Base-by-base conservation (phyloP, 768 basidiomycete genomes). In the Galerina sulciceps region DNA sequence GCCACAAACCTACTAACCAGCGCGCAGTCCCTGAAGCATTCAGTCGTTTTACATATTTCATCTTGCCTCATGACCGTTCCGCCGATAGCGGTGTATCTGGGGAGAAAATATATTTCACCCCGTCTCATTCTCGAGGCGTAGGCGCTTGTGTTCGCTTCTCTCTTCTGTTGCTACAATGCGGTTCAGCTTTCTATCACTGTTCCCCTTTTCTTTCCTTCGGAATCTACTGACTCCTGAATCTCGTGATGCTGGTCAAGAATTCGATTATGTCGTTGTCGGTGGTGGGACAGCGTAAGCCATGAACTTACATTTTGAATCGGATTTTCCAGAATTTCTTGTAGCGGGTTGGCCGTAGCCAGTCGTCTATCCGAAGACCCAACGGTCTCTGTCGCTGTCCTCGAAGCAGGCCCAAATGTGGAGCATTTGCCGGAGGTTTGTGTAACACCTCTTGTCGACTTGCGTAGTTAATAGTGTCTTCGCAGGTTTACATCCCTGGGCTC, bases 341-440 rank as follows among this genome's bases (percentile, higher is more conserved):
- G 71, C 14, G 77, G 77, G 2, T 58, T 75, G 10, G 69, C 74
- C 1, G 68, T 78, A 15, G 76, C 77, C 0, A 74, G 60, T 53
- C 71, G 77, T 9, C 68, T 78, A 4, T 66, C 69, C 2, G 76
- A 78, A 53, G 65, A 75, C 58, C 57, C 60, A 8, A 42, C 51
- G 10, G 55, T 72, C 31, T 72, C 64, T 0, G 74, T 78, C 2
- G 65, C 67, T 9, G 68, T 78, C 11, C 38, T 78, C 3, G 77
- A 78, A 63, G 80, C 79, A 0, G 82, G 82, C 0, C 61, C 68
- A 10, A 68, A 73, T 48, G 72, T 64, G 4, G 73, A 65, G 71
- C 73, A 68, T 68, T 71, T 67, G 31, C 73, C 55, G 54, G 79
- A 68, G 69, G 79, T 64, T n/a, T 10, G n/a, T 15, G 14, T 36